A percentile compares a stretch with the other conserved stretches of the same genome.
Conservation (phyloP, 1,139 yeast genomes). For the Suhomyces chickasaworum region DNA sequence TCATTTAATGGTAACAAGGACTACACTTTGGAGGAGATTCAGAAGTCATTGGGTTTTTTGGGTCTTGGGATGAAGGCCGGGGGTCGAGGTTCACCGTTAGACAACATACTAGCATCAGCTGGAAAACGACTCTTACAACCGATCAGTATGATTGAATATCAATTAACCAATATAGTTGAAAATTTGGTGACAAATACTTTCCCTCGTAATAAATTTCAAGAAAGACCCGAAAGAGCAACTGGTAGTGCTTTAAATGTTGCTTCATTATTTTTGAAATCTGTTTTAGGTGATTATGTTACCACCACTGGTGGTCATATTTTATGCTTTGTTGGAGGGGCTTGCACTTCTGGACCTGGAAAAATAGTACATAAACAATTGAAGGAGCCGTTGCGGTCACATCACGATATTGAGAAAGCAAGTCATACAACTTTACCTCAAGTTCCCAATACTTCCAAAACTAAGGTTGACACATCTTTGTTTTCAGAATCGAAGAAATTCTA, state of each 20-base stretch:
- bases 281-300: slow-evolving; percentile 33
- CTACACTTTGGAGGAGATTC: slow-evolving; percentile 54
- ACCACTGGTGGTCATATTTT: slow-evolving; percentile 63
- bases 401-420: slow-evolving; percentile 51
- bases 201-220: slow-evolving; percentile 44
- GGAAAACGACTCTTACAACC: slow-evolving; percentile 50
- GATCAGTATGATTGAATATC: slow-evolving; percentile 56
- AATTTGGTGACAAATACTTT: slow-evolving; percentile 55
- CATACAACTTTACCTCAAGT: slow-evolving; percentile 37
- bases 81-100: slow-evolving; percentile 12
- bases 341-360: slow-evolving; percentile 59
- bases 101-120: slow-evolving; percentile 27
- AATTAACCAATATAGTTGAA: slow-evolving; percentile 55
- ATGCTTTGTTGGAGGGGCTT: slow-evolving; percentile 61
- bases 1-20: slow-evolving; percentile 64
- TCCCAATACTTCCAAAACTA: slow-evolving; percentile 29
- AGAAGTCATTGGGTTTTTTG: slow-evolving; percentile 54
- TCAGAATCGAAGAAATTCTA: slow-evolving; percentile 46
- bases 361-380: slow-evolving; percentile 51
- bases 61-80: slow-evolving; percentile 10
- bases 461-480: slow-evolving; percentile 36
- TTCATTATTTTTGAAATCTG: slow-evolving; percentile 47
- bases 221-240: slow-evolving; percentile 60
- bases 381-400: slow-evolving; percentile 61
- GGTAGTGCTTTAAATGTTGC: slow-evolving; percentile 73